These are phyloP conservation scores for Gastrolobium bilobum DNA, from an alignment of 306 rosid genomes.

Conservation along the genomic window DNA sequence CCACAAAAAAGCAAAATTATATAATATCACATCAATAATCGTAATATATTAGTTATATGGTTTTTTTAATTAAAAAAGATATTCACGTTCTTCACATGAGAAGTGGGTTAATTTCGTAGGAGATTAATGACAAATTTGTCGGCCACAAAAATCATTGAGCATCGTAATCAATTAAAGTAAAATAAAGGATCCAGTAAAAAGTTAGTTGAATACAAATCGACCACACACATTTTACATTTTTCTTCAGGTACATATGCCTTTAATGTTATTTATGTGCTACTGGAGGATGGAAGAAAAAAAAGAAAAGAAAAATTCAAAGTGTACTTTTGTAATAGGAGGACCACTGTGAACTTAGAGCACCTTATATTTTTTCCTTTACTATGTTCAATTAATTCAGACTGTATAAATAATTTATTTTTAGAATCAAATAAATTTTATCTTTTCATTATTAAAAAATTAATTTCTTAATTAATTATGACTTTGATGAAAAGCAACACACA, in stretches of 20 bases:
- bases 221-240: neutral
- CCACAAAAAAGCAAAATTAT: neutral
- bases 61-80: neutral
- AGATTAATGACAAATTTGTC: slow-evolving; percentile 27
- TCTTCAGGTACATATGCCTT: neutral
- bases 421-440: neutral
- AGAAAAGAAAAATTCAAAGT: too few relatives aligned
- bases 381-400: neutral
- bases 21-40: neutral
- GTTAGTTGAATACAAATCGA: neutral
- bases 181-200: neutral
- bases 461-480: neutral
- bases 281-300: too few relatives aligned
- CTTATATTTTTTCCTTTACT: too few relatives aligned
- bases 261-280: too few relatives aligned
- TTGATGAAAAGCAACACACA: neutral
- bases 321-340: too few relatives aligned
- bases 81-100: neutral
- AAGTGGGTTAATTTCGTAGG: neutral
- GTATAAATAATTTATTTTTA: neutral
- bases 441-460: neutral
- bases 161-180: neutral
- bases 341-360: too few relatives aligned
- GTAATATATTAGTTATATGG: neutral
- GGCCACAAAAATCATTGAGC: slow-evolving; percentile 34